Percentiles rank a stretch among this genome's conserved stretches.
Evolutionary conservation across 2,329 filamentous ascomycete genomes (phyloP).

Genomic region (Neocucurbitaria cava): DNA sequence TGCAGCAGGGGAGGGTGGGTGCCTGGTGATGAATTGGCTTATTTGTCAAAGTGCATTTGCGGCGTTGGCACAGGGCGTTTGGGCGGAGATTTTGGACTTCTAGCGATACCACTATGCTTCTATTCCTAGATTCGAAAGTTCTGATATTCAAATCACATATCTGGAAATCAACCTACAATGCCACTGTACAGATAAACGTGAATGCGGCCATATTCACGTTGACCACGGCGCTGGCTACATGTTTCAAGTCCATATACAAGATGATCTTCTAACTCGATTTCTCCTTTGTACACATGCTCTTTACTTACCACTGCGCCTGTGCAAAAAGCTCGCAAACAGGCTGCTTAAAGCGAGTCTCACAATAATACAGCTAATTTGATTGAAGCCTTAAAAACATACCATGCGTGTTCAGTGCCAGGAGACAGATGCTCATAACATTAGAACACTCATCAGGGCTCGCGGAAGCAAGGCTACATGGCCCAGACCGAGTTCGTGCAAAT

Average conservation of each 20-base stretch:
- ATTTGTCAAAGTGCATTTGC: not conserved
- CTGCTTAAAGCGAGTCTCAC: too few relatives aligned
- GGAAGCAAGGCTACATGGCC: not conserved
- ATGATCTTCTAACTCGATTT: too few relatives aligned
- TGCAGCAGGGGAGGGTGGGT: too few relatives aligned
- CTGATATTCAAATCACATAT: not conserved
- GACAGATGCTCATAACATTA: not conserved
- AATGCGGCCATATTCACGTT: not conserved
- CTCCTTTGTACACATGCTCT: too few relatives aligned
- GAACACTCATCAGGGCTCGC: not conserved
- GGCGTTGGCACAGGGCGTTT: not conserved
- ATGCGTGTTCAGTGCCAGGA: not conserved
- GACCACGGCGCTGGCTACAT: too few relatives aligned
- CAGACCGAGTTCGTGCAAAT: not conserved
- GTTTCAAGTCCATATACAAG: too few relatives aligned
- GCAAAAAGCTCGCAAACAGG: too few relatives aligned
- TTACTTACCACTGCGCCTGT: too few relatives aligned
- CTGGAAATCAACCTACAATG: not conserved
- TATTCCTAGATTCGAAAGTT: not conserved
- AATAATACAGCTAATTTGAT: too few relatives aligned
- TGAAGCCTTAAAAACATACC: not conserved
- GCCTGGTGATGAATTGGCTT: too few relatives aligned
- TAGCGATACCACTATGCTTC: not conserved
- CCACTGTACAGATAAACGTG: not conserved
- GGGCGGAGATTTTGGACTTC: not conserved